Base-by-base conservation (phyloP, 176 grass and related monocot genomes). In the Musa troglodytarum region DNA sequence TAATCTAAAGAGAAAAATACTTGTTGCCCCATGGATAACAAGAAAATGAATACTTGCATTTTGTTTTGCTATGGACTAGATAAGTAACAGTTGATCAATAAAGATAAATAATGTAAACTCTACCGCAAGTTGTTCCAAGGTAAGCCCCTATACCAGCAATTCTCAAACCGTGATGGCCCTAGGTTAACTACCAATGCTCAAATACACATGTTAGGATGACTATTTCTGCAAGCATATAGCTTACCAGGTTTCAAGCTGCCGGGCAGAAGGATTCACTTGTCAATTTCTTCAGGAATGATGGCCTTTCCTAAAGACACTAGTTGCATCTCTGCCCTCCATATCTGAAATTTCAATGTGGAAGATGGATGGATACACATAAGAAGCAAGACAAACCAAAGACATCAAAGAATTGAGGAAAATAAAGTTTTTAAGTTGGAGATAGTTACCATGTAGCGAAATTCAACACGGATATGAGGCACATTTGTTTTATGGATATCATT, bases 261-360 rank as follows among this genome's bases (percentile, higher is more conserved):
- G 8, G 57, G 21, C 68, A 17, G n/a, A 72, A n/a, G 9, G 66
- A 77, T 79, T 96, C 82, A 91, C 58, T 64, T 88, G 21, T 96
- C 92, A 21, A 85, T 81, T 74, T 87, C 86, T 85, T 83, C 86
- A 53, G 88, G 71, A 63, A 92, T 49, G 25, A 69, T 50, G 11
- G 79, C 84, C 71, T 91, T 92, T 65, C 88, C 84, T 13, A 85
- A 73, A 76, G 80, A 72, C 57, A 96, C 85, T 14, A 85, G n/a
- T 72, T 96, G 81, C 88, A 92, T 96, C 84, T 96, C 92, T 74
- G 88, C 88, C 79, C 83, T 96, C 92, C 88, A 96, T 83, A 96
- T 96, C 92, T 96, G 82, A 3, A 7, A 49, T 13, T 23, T 16
- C 28, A 75, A 22, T 54, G 73, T 5, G 23, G 34, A 43, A 43